Percentiles rank a stretch among this genome's conserved stretches.
Evolutionary conservation across 2,329 filamentous ascomycete genomes (phyloP).

Genomic region (Fusarium sp.): DNA sequence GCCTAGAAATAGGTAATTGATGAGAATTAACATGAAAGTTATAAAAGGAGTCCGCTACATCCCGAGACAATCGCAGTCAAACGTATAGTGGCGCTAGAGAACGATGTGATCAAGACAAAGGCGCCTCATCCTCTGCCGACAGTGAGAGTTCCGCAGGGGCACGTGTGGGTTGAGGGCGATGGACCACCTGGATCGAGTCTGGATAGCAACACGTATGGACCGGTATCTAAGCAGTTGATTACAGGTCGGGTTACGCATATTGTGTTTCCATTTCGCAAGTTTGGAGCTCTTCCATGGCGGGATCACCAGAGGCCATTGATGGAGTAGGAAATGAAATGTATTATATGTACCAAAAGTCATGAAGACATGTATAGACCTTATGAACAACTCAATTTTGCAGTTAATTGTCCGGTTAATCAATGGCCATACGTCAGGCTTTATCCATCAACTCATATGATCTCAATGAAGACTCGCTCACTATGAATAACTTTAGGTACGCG

Average conservation of each 20-base stretch:
- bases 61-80: conserved; percentile 79
- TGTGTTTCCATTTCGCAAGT: conserved; percentile 71
- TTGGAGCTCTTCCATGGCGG: conserved; percentile 66
- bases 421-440: not conserved
- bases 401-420: not conserved
- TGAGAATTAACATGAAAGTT: conserved; percentile 1
- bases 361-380: not conserved
- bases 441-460: not conserved
- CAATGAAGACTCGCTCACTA: not conserved
- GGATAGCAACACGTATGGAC: conserved; percentile 92
- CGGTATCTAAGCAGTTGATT: conserved; percentile 78
- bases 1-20: not conserved
- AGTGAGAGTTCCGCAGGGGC: conserved; percentile 77
- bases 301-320: conserved; percentile 53
- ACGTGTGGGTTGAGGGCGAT: conserved; percentile 96
- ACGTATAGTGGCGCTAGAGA: conserved; percentile 80
- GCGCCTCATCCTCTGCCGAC: conserved; percentile 64
- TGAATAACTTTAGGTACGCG: not conserved
- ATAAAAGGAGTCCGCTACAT: conserved; percentile 70
- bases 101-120: conserved; percentile 76
- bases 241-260: conserved; percentile 78
- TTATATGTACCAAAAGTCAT: not conserved
- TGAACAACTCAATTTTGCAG: not conserved
- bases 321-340: conserved; percentile 5
- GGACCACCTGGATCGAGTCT: conserved; percentile 72